Evolutionary conservation across 148 eudicot genomes (phyloP), one percentile per base, ranked within the genome.

Genomic region (Selenicereus undatus): DNA sequence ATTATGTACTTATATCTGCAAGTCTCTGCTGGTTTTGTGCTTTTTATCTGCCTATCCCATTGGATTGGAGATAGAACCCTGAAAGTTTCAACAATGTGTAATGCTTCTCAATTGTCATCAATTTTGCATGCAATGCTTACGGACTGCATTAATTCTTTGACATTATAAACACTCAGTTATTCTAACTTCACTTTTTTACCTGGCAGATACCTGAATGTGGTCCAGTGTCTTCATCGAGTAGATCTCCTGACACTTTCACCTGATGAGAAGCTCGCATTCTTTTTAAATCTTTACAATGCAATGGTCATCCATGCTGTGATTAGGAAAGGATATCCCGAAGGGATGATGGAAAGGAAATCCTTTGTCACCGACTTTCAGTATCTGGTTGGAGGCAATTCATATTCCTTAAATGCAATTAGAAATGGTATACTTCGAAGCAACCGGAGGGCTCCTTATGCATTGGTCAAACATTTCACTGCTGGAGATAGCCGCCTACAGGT

Each of bases 241-340:
- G 88, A 95, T 84, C 81, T 93, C 39, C 29, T 18, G 29, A 74
- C 84, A 26, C 91, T 95, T 70, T 86, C 93, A 21, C 74, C 82
- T 20, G 88, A 91, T 71, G 94, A 93, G 86, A 95, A 87, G 86
- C 87, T 91, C n/a, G 91, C 91, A 11, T 95, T 95, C 87, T 95
- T 95, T 79, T 83, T 95, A 52, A 95, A 95, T 80, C 88, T 95
- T 45, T 86, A 92, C 86, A 95, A 95, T 58, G 93, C 94, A 18
- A 95, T 95, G 97, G 95, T 90, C 60, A 90, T 95, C 27, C 99
- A 95, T 81, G 99, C 92, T 35, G 86, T 91, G 7, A 91, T 95
- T 76, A 89, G 91, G 81, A 84, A 88, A 73, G 99, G 99, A 66
- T 89, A 85, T 85, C 97, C 98, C 11, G 93, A 90, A 22, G 96